Evolutionary conservation across 495 filamentous ascomycete genomes (phyloP).

Genomic region (Neurospora sp.): DNA sequence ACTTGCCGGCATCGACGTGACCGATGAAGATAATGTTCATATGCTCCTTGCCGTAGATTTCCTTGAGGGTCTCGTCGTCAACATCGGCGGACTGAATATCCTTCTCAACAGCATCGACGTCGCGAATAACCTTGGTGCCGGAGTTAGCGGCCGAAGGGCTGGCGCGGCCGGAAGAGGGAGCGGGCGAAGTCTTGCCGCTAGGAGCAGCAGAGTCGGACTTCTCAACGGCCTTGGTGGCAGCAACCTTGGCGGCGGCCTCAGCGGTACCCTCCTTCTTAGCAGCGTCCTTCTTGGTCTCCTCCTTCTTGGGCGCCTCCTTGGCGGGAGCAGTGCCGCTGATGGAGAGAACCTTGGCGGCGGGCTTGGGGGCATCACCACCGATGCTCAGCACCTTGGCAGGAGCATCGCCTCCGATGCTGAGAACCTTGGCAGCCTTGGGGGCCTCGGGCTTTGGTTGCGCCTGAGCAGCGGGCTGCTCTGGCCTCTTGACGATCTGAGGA

Average conservation of each 20-base stretch:
- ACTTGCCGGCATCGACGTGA: constrained; percentile 96
- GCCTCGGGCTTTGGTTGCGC: constrained; percentile 25
- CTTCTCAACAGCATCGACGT: constrained; percentile 74
- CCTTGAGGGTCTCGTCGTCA: constrained; percentile 80
- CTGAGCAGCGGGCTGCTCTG: constrained; percentile 33
- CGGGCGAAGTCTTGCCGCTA: constrained; percentile 65
- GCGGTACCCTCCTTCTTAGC: constrained; percentile 32
- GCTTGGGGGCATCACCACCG: constrained; percentile 29
- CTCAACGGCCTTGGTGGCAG: constrained; percentile 62
- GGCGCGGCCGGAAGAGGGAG: constrained; percentile 67
- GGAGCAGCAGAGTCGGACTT: constrained; percentile 69
- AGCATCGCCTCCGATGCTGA: constrained; percentile 44
- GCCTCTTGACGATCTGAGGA: constrained; percentile 62
- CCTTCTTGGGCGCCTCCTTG: constrained; percentile 24
- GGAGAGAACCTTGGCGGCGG: constrained; percentile 60
- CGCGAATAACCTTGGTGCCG: constrained; percentile 49
- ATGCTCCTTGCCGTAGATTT: constrained; percentile 98
- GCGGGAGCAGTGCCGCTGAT: constrained; percentile 43
- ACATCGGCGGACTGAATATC: constrained; percentile 75
- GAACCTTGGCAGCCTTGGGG: constrained; percentile 42
- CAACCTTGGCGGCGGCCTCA: constrained; percentile 49
- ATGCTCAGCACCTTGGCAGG: constrained; percentile 39
- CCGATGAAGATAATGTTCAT: constrained; percentile 98
- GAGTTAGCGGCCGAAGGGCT: constrained; percentile 50
- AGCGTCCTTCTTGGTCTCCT: constrained; percentile 35